Percentiles rank a stretch among this genome's conserved stretches.
These are phyloP conservation scores for Sanchytrium tribonematis DNA, from an alignment of 371 early-diverging fungal genomes.

Conservation along the genomic window DNA sequence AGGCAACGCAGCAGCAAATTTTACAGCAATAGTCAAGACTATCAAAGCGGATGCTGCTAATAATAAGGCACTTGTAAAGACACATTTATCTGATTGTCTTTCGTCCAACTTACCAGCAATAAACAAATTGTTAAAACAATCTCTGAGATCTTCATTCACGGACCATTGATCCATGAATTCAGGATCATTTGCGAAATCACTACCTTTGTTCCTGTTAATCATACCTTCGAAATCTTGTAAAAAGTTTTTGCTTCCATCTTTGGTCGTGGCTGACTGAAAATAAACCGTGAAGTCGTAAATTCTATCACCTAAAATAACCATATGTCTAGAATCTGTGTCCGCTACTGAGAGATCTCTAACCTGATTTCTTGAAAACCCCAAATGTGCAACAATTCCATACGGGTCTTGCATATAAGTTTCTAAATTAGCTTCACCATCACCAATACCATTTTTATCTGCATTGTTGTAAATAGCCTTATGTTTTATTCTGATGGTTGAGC, in stretches of 20 bases:
- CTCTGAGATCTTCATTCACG: background rate
- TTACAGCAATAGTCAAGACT: conserved; percentile 51
- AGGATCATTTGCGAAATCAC: background rate
- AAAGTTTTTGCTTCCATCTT: background rate
- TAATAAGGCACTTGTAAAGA: background rate
- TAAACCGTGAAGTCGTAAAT: background rate
- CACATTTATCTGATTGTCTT: conserved; percentile 20
- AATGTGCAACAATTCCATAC: background rate
- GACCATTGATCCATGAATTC: background rate
- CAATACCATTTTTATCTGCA: background rate
- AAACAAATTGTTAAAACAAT: conserved; percentile 1
- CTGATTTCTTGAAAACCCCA: background rate
- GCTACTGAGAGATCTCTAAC: background rate
- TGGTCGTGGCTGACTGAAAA: background rate
- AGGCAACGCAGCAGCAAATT: conserved; percentile 68
- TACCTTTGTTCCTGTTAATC: background rate
- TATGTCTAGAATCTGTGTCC: background rate
- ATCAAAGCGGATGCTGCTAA: conserved; percentile 16
- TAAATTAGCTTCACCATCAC: background rate
- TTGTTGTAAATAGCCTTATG: background rate
- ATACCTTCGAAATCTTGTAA: background rate
- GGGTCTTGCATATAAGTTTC: background rate
- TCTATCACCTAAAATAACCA: background rate
- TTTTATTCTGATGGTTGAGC: background rate
- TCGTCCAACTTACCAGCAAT: conserved; percentile 47